phyloP scores from a whole-genome alignment of 148 eudicot genomes.

The Pouteria glomerata region DNA sequence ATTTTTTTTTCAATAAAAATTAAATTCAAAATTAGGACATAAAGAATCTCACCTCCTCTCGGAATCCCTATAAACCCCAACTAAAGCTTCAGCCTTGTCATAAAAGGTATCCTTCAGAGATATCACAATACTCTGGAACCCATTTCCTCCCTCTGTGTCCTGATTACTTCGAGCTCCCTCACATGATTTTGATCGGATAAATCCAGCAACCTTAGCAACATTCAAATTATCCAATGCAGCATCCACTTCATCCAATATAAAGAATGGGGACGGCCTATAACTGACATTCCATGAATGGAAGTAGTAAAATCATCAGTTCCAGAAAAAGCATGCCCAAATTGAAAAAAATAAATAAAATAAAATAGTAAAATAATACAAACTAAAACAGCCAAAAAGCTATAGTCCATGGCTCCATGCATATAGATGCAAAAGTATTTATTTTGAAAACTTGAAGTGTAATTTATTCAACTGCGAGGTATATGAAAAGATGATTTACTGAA shows the following conservation, averaged over 20 bases:
- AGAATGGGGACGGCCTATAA: constrained; percentile 94
- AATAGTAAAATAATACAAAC: no score
- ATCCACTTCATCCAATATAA: constrained; percentile 97
- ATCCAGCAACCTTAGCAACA: constrained; percentile 95
- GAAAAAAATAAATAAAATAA: not conserved
- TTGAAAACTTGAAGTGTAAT: not conserved
- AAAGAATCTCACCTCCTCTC: constrained; percentile 52
- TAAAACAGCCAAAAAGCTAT: no score
- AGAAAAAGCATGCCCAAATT: not conserved
- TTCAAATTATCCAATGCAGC: constrained; percentile 96
- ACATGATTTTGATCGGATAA: constrained; percentile 92
- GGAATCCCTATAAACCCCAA: constrained; percentile 94
- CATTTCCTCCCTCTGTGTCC: constrained; percentile 54
- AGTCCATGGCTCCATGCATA: no score
- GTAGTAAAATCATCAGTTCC: constrained; percentile 10
- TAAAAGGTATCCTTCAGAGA: constrained; percentile 95
- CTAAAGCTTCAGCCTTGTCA: constrained; percentile 97
- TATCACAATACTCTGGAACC: constrained; percentile 96
- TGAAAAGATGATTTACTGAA: not conserved
- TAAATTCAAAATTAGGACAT: not conserved
- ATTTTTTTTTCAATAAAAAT: not conserved
- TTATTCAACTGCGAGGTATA: not conserved
- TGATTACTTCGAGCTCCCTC: constrained; percentile 46
- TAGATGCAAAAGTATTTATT: not conserved
- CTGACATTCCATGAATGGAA: constrained; percentile 22